These are phyloP conservation scores for Eucalyptus grandis DNA, from an alignment of 345 rosid genomes.

Conservation along the genomic window DNA sequence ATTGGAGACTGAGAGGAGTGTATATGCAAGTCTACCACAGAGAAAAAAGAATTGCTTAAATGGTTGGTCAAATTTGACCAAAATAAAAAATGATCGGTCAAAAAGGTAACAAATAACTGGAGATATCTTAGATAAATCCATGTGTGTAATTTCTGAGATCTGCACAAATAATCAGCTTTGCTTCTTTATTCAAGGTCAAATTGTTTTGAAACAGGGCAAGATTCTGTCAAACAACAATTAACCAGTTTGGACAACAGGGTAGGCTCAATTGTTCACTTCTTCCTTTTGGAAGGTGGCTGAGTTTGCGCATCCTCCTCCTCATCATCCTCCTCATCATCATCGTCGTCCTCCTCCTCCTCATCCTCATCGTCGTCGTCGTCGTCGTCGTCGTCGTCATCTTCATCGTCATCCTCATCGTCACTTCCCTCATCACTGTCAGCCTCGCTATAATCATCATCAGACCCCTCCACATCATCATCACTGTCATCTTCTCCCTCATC, in stretches of 20 bases:
- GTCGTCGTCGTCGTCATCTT: background rate
- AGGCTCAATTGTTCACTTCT: background rate
- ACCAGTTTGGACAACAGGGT: background rate
- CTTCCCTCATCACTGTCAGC: background rate
- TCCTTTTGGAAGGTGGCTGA: background rate
- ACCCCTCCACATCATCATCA: background rate
- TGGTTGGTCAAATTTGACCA: background rate
- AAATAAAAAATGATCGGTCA: background rate
- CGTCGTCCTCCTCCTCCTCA: rapidly evolving
- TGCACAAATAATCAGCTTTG: background rate
- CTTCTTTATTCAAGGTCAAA: background rate
- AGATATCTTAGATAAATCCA: background rate
- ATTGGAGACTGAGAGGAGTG: background rate
- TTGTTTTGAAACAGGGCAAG: background rate
- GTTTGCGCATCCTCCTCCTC: background rate
- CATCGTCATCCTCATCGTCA: background rate
- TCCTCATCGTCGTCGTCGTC: background rate
- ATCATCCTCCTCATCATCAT: background rate
- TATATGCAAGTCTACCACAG: background rate
- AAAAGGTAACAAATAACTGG: background rate
- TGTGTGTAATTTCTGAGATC: background rate
- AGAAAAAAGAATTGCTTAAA: background rate
- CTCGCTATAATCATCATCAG: background rate
- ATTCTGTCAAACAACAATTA: background rate
- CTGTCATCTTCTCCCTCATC: background rate